phyloP scores from a whole-genome alignment of 78 protist species.

The Dictyostelium intermedium region DNA sequence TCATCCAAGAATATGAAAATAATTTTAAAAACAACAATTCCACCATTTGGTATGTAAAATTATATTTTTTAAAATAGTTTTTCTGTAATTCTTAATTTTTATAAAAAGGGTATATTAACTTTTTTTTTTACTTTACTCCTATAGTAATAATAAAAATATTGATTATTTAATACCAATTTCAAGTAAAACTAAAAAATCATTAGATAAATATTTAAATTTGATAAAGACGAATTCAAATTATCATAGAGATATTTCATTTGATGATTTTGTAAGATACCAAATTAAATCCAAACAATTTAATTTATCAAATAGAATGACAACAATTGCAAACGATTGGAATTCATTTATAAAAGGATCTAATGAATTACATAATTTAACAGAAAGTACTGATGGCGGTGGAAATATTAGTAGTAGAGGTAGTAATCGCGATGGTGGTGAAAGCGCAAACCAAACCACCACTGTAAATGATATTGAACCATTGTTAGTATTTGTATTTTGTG shows the following conservation, averaged over 20 bases:
- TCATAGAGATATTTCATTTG: not conserved
- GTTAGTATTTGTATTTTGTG: conserved; percentile 74
- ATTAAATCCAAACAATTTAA: not conserved
- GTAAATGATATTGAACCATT: not conserved
- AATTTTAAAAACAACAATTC: not conserved
- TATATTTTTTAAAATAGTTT: not conserved
- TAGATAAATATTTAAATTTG: conserved; percentile 11
- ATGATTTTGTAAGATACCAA: conserved; percentile 34
- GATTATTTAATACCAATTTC: conserved; percentile 40
- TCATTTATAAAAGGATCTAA: not conserved
- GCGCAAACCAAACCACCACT: not conserved
- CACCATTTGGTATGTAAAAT: not conserved
- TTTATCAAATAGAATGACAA: conserved; percentile 18
- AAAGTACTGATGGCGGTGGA: not conserved
- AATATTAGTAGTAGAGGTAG: not conserved
- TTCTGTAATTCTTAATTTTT: not conserved
- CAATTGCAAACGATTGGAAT: conserved; percentile 32
- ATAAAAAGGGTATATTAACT: not conserved
- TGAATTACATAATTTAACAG: not conserved
- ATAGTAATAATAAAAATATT: not conserved
- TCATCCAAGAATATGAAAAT: conserved; percentile 30
- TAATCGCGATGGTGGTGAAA: not conserved
- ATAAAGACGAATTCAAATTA: not conserved
- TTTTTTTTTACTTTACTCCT: not conserved
- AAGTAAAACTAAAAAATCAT: conserved; percentile 21